Percentiles rank a stretch among this genome's conserved stretches.
Conservation (phyloP, 169 alveolate species). For the Eimeria mitis region DNA sequence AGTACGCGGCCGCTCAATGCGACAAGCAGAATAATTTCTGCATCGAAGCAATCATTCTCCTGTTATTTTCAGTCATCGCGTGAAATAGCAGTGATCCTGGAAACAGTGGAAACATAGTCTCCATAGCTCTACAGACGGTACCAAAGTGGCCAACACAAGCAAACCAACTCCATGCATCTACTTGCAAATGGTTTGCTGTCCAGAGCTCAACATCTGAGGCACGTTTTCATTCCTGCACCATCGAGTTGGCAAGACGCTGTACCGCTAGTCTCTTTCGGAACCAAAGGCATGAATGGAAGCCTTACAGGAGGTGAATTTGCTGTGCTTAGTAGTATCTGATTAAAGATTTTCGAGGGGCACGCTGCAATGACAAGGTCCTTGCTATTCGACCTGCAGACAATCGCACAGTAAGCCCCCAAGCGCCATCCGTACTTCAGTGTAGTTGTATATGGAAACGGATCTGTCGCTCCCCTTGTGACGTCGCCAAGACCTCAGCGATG, state of each 20-base stretch:
- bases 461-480: not conserved
- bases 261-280: not conserved
- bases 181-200: not conserved
- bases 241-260: not conserved
- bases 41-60: not conserved
- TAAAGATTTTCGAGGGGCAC: constrained; percentile 58
- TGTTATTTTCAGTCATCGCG: not conserved
- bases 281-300: too few relatives aligned
- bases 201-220: not conserved
- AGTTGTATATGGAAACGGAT: not conserved
- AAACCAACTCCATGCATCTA: too few relatives aligned
- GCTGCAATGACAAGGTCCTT: constrained; percentile 75
- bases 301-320: constrained; percentile 65
- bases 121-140: not conserved
- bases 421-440: not conserved
- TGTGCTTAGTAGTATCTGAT: constrained; percentile 55
- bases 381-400: constrained; percentile 22
- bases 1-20: not conserved
- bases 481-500: not conserved
- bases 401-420: not conserved
- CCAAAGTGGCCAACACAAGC: not conserved
- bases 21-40: not conserved
- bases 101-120: not conserved
- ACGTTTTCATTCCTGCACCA: not conserved
- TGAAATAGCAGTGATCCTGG: not conserved